Evolutionary conservation across 495 filamentous ascomycete genomes (phyloP).

Genomic region (Lasiosphaeria ovina): DNA sequence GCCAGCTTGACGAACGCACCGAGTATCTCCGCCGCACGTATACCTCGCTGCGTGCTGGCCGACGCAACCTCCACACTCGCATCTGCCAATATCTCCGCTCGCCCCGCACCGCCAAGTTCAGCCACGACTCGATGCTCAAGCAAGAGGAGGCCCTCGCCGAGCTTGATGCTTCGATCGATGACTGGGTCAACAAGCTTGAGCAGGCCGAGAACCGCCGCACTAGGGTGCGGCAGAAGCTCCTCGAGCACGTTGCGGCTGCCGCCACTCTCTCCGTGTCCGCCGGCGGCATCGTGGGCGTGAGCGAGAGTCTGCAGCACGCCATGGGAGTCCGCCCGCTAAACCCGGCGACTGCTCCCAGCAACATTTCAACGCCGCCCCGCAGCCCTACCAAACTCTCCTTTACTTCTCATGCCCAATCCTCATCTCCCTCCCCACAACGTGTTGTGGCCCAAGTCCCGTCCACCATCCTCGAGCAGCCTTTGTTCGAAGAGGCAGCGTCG

Average conservation of each 20-base stretch:
- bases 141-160: constrained; percentile 72
- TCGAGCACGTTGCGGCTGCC: constrained; percentile 70
- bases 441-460: constrained; percentile 50
- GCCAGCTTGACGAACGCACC: constrained; percentile 65
- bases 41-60: constrained; percentile 62
- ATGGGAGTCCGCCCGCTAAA: constrained; percentile 39
- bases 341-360: constrained; percentile 28
- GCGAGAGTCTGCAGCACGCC: constrained; percentile 41
- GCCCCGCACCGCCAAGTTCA: constrained; percentile 61
- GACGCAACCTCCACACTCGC: constrained; percentile 64
- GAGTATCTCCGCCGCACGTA: constrained; percentile 71
- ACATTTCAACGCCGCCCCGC: constrained; percentile 48
- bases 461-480: constrained; percentile 45
- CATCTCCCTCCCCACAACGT: constrained; percentile 42
- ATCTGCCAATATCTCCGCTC: constrained; percentile 68
- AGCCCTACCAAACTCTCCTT: constrained; percentile 42
- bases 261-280: constrained; percentile 37
- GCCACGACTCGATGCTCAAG: constrained; percentile 64
- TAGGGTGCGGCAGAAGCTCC: constrained; percentile 68
- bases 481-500: constrained; percentile 36
- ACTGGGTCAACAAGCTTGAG: constrained; percentile 71
- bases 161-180: constrained; percentile 70
- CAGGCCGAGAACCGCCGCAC: constrained; percentile 71
- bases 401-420: constrained; percentile 25
- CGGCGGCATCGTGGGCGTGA: constrained; percentile 32